These are phyloP conservation scores for Cryptococcus sp. DNA, from an alignment of 1,284 basidiomycete genomes.

Conservation along the genomic window DNA sequence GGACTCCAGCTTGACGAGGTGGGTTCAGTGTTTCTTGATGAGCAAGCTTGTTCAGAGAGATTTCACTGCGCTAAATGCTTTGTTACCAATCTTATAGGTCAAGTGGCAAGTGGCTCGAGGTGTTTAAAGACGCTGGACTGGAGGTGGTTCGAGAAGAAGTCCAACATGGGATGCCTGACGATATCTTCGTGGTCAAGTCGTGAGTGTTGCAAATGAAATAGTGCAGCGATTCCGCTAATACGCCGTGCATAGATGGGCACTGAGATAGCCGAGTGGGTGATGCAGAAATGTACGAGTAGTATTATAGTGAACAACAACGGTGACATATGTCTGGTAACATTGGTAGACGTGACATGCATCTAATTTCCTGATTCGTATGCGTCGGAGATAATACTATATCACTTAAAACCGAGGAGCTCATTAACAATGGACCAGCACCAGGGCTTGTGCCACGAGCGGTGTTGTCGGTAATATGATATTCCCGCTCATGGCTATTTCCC, in stretches of 20 bases:
- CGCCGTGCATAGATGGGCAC: conserved; percentile 23
- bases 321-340: not conserved
- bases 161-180: conserved; percentile 70
- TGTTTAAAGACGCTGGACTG: conserved; percentile 71
- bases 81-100: conserved; percentile 65
- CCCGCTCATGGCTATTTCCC: too few species aligned
- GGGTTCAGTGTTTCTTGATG: not conserved
- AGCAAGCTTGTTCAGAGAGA: not conserved
- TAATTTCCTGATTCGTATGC: not conserved
- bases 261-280: conserved; percentile 11
- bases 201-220: conserved; percentile 48
- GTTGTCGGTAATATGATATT: too few species aligned
- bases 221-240: conserved; percentile 5
- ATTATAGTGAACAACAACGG: not conserved
- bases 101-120: conserved; percentile 73
- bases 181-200: conserved; percentile 81
- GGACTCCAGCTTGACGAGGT: conserved; percentile 87
- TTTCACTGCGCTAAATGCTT: not conserved
- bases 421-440: too few species aligned
- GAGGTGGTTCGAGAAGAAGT: conserved; percentile 67
- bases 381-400: not conserved
- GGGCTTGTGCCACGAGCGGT: too few species aligned
- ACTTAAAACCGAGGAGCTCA: not conserved
- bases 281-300: too few species aligned
- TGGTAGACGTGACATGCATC: not conserved